A percentile compares a stretch with the other conserved stretches of the same genome.
Conservation (phyloP, 176 grass and related monocot species). For the Cocos nucifera region DNA sequence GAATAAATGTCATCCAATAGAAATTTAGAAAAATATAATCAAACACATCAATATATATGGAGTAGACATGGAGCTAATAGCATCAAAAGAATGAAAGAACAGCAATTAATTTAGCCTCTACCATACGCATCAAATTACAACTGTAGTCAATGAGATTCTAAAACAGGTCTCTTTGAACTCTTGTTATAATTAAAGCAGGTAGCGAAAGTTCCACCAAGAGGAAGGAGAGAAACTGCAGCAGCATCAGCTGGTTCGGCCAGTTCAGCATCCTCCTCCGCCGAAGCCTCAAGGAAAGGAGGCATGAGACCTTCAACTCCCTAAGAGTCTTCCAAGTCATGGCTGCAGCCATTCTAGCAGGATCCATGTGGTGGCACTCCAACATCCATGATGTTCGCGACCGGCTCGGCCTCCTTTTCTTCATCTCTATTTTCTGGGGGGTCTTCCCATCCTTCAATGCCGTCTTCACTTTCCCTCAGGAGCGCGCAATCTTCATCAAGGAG, state of each 20-base stretch:
- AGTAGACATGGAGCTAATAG: too few relatives aligned
- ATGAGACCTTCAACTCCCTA: constrained; percentile 89
- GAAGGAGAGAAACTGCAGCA: constrained; percentile 15
- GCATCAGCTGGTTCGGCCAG: constrained; percentile 54
- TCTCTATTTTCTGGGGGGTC: constrained; percentile 98
- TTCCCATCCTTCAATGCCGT: constrained; percentile 95
- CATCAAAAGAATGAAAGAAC: too few relatives aligned
- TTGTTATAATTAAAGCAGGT: background rate
- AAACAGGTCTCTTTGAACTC: too few relatives aligned
- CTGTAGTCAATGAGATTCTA: too few relatives aligned
- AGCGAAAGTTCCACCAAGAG: background rate
- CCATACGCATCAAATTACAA: background rate
- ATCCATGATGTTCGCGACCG: constrained; percentile 46
- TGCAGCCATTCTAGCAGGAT: constrained; percentile 54
- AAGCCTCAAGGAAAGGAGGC: constrained; percentile 83
- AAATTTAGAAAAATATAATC: too few relatives aligned
- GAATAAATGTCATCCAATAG: too few relatives aligned
- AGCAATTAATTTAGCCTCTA: too few relatives aligned
- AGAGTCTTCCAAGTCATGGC: constrained; percentile 80
- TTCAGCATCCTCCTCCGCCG: constrained; percentile 73
- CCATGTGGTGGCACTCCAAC: constrained; percentile 93
- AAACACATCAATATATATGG: too few relatives aligned
- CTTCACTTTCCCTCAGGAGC: constrained; percentile 81
- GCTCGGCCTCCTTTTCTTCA: constrained; percentile 92
- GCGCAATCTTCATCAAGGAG: constrained; percentile 56